Percentiles rank a stretch among this genome's conserved stretches.
Conservation (phyloP, 2,329 filamentous ascomycete genomes). For the Alternaria rosae region DNA sequence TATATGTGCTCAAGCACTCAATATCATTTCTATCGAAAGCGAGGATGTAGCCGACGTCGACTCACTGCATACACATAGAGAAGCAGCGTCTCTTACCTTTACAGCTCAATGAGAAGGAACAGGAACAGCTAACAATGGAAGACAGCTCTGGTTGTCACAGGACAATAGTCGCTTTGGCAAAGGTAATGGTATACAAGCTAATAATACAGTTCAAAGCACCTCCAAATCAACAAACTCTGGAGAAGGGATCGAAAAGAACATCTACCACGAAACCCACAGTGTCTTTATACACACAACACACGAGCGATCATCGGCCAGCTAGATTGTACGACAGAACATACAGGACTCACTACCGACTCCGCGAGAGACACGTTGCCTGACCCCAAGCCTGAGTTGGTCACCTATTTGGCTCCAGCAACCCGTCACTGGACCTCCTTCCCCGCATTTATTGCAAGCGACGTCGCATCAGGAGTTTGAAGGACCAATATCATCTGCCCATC, state of each 20-base stretch:
- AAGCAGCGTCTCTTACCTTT: not conserved
- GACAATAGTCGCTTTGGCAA: not conserved
- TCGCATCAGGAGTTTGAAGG: not conserved
- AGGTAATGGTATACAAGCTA: slow-evolving; percentile 8
- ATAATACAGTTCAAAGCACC: not conserved
- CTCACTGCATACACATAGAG: not conserved
- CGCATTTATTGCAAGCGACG: not conserved
- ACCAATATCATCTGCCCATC: not conserved
- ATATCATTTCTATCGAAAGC: not conserved
- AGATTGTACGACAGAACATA: not conserved
- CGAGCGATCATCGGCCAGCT: not conserved
- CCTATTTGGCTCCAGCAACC: not conserved
- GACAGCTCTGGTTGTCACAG: not conserved
- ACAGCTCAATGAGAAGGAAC: not conserved
- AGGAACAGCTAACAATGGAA: not conserved
- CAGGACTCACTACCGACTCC: not conserved
- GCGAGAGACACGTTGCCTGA: not conserved
- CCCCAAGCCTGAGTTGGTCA: not conserved
- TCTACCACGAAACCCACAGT: no score
- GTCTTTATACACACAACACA: not conserved
- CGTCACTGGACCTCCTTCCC: not conserved
- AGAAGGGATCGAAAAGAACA: not conserved
- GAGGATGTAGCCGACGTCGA: not conserved
- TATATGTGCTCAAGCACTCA: not conserved
- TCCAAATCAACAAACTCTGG: not conserved